Base-by-base conservation (phyloP, 2,329 filamentous ascomycete species). In the Colletotrichum caudatum region DNA sequence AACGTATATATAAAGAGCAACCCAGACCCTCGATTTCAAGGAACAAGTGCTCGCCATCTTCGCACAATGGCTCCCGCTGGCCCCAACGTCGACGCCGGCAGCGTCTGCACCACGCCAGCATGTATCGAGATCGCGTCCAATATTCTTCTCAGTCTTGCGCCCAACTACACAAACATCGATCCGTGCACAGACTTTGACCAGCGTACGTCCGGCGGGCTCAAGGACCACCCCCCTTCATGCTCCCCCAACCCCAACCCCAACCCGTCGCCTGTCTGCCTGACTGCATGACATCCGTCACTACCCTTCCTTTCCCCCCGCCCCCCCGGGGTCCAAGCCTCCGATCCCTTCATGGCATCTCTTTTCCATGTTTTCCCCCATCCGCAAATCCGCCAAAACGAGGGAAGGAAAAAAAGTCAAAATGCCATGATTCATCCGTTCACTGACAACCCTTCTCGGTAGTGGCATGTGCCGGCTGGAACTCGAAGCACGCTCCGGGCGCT, bases 181-280 rank as follows among this genome's bases (percentile, higher is more conserved):
- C 88, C 92, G 5, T 94, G 92, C 75, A 87, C 84, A 23, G 81
- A 93, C 76, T 93, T 93, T 74, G 89, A 92, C 71, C 83, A 90
- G 77, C 86, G 70, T 72, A 61, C 18, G 66, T 69, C 37, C 23
- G 29, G 50, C n/a, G 39, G 51, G 29, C 59, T 50, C 46, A 16
- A 54, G 12, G 7, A 46, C 44, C 26, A 8, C 26, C 26, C 23
- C 20, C 18, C 41, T 57, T 48, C 29, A 44, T 53, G 35, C 56
- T 51, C 51, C 41, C 39, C 5, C 35, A 3, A 3, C 39, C 39
- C 5, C 35, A 3, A 3, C 39, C 39, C 41, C 41, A 44, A 44
- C 16, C 16, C 41, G 41, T 20, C 7, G 8, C 20, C 44, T 5
- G n/a, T 33, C 39, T 37, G 62, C 67, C 66, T 70, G 53, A 35